These are phyloP conservation scores for Thelephora terrestris DNA, from an alignment of 1,284 basidiomycete genomes.

Conservation along the genomic window DNA sequence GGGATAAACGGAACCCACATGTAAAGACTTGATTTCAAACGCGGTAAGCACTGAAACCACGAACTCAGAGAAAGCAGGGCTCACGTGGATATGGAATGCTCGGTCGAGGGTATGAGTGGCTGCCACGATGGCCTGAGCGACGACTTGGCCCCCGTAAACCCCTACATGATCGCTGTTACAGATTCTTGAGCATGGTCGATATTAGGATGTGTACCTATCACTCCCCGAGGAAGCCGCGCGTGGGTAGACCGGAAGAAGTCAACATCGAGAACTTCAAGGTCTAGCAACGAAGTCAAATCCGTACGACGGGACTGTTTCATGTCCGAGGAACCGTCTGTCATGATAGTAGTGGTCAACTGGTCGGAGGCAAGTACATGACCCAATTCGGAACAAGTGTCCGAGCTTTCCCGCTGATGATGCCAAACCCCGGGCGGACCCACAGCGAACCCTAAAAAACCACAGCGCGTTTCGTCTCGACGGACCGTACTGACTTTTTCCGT, in stretches of 20 bases:
- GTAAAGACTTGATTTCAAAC: constrained; percentile 42
- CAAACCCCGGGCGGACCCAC: no score
- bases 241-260: constrained; percentile 69
- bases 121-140: constrained; percentile 77
- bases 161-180: constrained; percentile 31
- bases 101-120: constrained; percentile 67
- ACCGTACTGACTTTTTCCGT: no score
- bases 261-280: constrained; percentile 71
- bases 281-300: constrained; percentile 59
- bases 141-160: constrained; percentile 87
- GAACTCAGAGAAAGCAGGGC: constrained; percentile 17
- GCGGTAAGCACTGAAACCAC: constrained; percentile 6
- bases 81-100: constrained; percentile 63
- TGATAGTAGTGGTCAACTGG: no score
- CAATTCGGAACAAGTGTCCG: no score
- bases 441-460: no score
- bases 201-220: background rate
- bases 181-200: no score
- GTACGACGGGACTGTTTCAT: constrained; percentile 21
- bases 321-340: background rate
- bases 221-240: constrained; percentile 36
- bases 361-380: no score
- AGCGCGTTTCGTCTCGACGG: no score
- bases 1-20: constrained; percentile 35
- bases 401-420: no score